phyloP scores from a whole-genome alignment of 805 yeast genomes.

The Barnettozyma sp. region DNA sequence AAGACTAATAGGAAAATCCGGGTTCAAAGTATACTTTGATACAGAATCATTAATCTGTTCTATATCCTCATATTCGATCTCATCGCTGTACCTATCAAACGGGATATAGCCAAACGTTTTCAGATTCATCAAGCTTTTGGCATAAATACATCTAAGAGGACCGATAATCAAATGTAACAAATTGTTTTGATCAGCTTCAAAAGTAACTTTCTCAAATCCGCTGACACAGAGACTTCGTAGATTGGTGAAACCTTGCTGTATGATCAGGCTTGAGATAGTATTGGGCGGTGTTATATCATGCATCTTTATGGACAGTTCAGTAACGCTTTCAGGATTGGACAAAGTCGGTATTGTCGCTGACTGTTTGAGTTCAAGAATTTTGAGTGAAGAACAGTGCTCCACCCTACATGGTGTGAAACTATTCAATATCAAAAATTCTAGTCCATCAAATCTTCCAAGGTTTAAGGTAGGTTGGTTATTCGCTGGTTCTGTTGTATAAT shows the following conservation, averaged over 20 bases:
- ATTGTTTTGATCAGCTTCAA: background rate
- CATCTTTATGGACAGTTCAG: background rate
- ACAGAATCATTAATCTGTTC: background rate
- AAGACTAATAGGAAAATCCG: background rate
- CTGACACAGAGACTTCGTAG: background rate
- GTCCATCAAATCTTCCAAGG: no score
- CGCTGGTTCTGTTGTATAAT: no score
- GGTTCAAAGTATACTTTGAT: background rate
- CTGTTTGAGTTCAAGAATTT: background rate
- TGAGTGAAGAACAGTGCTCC: background rate
- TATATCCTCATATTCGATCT: background rate
- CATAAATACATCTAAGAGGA: background rate
- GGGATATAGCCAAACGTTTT: background rate
- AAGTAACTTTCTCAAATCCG: background rate
- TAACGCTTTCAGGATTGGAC: background rate
- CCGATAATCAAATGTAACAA: background rate
- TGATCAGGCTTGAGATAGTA: background rate
- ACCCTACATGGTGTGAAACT: background rate
- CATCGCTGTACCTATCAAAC: background rate
- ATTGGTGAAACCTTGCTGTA: background rate
- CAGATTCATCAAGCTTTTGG: background rate
- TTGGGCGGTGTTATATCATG: background rate
- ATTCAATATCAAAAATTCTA: background rate
- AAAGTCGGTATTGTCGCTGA: background rate
- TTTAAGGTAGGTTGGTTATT: no score